A percentile compares a stretch with the other conserved stretches of the same genome.
phyloP scores from a whole-genome alignment of 2,329 filamentous ascomycete genomes.

The Niveomyces coronatus region DNA sequence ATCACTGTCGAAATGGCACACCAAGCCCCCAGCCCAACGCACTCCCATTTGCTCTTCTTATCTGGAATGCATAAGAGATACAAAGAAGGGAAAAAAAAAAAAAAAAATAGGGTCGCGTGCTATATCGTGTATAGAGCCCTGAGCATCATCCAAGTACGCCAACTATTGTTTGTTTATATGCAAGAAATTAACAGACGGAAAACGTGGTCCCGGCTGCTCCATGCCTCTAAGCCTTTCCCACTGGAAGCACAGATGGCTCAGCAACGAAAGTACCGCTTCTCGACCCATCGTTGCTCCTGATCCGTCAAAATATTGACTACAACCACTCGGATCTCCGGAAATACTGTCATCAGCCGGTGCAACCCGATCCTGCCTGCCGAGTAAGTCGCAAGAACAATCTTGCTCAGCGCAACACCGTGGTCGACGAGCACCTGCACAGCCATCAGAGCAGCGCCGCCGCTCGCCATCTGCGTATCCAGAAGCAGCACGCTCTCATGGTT shows the following conservation, averaged over 20 bases:
- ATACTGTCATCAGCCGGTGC: slow-evolving; percentile 78
- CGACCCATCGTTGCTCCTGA: slow-evolving; percentile 80
- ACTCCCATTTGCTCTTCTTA: no score
- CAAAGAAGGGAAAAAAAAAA: no score
- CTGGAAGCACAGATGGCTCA: slow-evolving; percentile 25
- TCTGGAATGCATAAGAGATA: no score
- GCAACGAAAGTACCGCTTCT: slow-evolving; percentile 83
- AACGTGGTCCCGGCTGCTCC: neutral
- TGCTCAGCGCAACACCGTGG: slow-evolving; percentile 75
- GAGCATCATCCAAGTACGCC: no score
- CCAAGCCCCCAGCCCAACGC: no score
- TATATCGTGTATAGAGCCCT: no score
- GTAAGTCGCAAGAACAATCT: slow-evolving; percentile 88
- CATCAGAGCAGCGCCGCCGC: slow-evolving; percentile 79
- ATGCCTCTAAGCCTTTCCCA: neutral
- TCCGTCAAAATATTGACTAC: slow-evolving; percentile 74
- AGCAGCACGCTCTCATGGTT: slow-evolving; percentile 73
- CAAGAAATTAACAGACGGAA: neutral
- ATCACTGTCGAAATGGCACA: no score
- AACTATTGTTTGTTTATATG: slow-evolving; percentile 6
- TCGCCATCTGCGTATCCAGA: slow-evolving; percentile 89
- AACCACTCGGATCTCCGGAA: slow-evolving; percentile 77
- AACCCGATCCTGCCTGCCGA: slow-evolving; percentile 77
- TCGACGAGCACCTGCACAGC: slow-evolving; percentile 92
- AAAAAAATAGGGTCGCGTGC: no score